Percentiles rank a stretch among this genome's conserved stretches.
Conservation (phyloP, 2,329 filamentous ascomycete species). For the Dactylellina cionopaga region DNA sequence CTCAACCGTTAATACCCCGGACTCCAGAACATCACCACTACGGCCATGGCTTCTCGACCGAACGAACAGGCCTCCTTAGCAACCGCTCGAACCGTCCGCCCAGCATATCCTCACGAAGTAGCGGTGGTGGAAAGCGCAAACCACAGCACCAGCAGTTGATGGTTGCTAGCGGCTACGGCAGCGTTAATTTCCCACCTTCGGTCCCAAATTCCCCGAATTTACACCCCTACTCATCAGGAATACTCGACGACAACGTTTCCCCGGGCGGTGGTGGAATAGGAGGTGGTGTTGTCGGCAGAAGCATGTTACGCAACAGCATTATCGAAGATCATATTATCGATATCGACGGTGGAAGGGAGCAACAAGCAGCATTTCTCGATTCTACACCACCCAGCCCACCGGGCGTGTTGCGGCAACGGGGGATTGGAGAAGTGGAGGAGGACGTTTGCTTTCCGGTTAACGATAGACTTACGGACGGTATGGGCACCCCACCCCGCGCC, state of each 20-base stretch:
- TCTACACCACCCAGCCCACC: conserved; percentile 62
- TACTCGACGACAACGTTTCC: conserved; percentile 31
- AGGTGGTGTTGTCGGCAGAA: no score
- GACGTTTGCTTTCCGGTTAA: conserved; percentile 93
- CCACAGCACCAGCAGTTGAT: conserved; percentile 48
- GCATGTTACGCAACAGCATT: conserved; percentile 51
- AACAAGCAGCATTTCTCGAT: conserved; percentile 51
- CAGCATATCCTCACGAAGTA: conserved; percentile 64
- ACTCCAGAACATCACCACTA: conserved; percentile 7
- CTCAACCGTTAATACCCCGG: conserved; percentile 20
- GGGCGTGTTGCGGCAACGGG: conserved; percentile 67
- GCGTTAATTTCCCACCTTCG: conserved; percentile 74
- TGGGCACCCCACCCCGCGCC: conserved; percentile 66
- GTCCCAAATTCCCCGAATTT: conserved; percentile 71
- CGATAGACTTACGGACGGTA: conserved; percentile 81
- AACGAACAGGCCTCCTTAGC: conserved; percentile 31
- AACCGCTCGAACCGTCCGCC: conserved; percentile 53
- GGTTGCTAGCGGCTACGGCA: conserved; percentile 60
- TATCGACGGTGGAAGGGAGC: conserved; percentile 61
- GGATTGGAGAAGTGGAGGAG: conserved; percentile 73
- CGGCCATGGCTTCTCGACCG: conserved; percentile 7
- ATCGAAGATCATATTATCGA: conserved; percentile 65
- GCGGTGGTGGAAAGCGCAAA: conserved; percentile 57
- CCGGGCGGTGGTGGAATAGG: not conserved
- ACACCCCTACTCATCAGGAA: conserved; percentile 59